Evolutionary conservation across 257 asterid genomes (phyloP), one percentile per base, ranked within the genome.

Genomic region (Scutellaria barbata): DNA sequence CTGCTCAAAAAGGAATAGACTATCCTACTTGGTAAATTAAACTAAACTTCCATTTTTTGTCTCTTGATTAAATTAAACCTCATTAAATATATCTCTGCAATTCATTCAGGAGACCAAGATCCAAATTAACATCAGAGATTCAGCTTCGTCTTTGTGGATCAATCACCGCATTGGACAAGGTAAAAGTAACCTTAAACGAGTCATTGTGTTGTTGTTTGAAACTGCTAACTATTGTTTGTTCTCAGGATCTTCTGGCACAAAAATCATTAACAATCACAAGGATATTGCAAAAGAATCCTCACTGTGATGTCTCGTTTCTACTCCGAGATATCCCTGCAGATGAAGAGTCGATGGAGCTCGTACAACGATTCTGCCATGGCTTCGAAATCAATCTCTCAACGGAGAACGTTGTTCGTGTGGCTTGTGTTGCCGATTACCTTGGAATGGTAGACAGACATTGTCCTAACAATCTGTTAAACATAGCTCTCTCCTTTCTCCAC

Each of bases 281-380:
- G 5, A 53, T 81, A 48, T 62, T 91, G 54, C 79, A 78, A 14
- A 80, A 78, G 45, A 83, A 81, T 56, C 85, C 87, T 3, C 51
- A 76, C 5, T 79, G 74, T 4, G 90, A 91, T 73, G 76, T 89
- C 5, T 75, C 87, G 56, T 59, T 33, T 42, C 54, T 84, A 0
- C 83, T 94, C 25, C 63, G 63, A 1, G 95, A 89, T n/a, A 77
- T 85, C 63, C 90, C 94, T 0, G 79, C 82, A 5, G 92, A 87
- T 68, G 75, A 85, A 51, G 95, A 85, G 40, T 78, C 91, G 0
- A 72, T 94, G 55, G 97, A 91, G 82, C 81, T 86, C 4, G 83
- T 91, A 0, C 89, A 81, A n/a, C 83, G 90, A 69, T 94, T 91
- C 85, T 94, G 97, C 75, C 89, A 89, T 51, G 97, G 97, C 48